Percentiles rank a stretch among this genome's conserved stretches.
Conservation (phyloP, 2,329 filamentous ascomycete genomes). For the Hypoxylon sp. region DNA sequence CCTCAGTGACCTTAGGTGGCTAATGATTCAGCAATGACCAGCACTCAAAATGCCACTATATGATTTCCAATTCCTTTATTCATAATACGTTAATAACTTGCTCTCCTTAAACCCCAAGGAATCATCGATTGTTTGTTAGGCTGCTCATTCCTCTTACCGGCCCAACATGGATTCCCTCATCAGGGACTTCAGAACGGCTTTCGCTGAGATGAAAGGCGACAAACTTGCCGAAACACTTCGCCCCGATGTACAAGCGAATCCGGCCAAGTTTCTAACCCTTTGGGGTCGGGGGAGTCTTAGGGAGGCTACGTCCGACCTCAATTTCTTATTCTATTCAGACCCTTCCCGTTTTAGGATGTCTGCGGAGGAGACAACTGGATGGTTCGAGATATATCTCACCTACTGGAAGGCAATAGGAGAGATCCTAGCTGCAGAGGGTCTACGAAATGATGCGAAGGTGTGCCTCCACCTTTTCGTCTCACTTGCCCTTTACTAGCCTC, state of each 20-base stretch:
- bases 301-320: constrained; percentile 76
- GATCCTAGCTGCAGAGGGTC: constrained; percentile 75
- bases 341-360: constrained; percentile 66
- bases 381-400: constrained; percentile 84
- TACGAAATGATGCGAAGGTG: constrained; percentile 54
- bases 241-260: constrained; percentile 75
- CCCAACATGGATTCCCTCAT: constrained; percentile 76
- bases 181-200: constrained; percentile 77
- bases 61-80: constrained; percentile 10
- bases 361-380: constrained; percentile 80
- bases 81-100: constrained; percentile 1
- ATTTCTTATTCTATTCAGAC: constrained; percentile 76
- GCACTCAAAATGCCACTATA: constrained; percentile 13
- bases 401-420: constrained; percentile 88
- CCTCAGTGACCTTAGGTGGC: constrained; percentile 2
- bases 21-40: constrained; percentile 14
- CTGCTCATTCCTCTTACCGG: neutral
- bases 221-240: constrained; percentile 80
- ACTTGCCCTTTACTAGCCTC: neutral
- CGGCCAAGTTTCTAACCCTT: constrained; percentile 76
- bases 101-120: neutral
- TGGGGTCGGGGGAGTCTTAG: constrained; percentile 77
- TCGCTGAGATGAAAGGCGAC: constrained; percentile 75
- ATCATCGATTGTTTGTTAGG: neutral
- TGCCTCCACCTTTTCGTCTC: constrained; percentile 2